Evolutionary conservation across 495 filamentous ascomycete genomes (phyloP), one percentile per base, ranked within the genome.

Genomic region (Penicillium cinerascens): DNA sequence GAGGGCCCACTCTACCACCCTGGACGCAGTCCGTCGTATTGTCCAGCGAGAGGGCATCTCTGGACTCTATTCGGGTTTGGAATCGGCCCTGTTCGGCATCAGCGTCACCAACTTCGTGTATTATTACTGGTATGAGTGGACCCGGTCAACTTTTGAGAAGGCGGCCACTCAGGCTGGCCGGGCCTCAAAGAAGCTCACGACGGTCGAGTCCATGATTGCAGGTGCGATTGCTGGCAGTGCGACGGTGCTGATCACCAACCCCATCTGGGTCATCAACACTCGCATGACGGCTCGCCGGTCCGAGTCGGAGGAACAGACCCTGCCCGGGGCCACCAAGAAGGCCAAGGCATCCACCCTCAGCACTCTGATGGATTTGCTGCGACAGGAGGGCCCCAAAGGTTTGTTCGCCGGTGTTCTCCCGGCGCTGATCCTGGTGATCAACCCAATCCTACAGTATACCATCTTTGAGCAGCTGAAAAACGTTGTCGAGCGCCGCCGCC

Each of bases 51-150:
- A 99, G 71, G 93, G 93, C 42, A 74, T 96, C 23, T 72, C 79
- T 0, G 95, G 95, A 13, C 80, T 99, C 4, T 97, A 93, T 67
- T 83, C 91, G 4, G 91, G 91, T 9, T 79, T 96, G 29, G 86
- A 92, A 60, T 92, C 87, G 20, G 93, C 93, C 8, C 78, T 99
- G 4, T 97, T 99, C 68, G 93, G 95, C 60, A 97, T 97, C 74
- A 92, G 87, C 69, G 86, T 99, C 51, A 99, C 93, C 49, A 99
- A 99, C 72, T 97, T 99, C 59, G 92, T 99, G 20, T 99, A 99
- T 73, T 99, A 99, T 73, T 99, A 99, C 74, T 99, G 93, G 86
- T 99, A 97, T 75, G 93, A 99, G 75, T 97, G 90, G 88, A 92
- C 92, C 47, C 87, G 93, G 20, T 78, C 88, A 39, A 85, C 85